Conservation (phyloP, 768 basidiomycete species). For the Termitomyces sp. region DNA sequence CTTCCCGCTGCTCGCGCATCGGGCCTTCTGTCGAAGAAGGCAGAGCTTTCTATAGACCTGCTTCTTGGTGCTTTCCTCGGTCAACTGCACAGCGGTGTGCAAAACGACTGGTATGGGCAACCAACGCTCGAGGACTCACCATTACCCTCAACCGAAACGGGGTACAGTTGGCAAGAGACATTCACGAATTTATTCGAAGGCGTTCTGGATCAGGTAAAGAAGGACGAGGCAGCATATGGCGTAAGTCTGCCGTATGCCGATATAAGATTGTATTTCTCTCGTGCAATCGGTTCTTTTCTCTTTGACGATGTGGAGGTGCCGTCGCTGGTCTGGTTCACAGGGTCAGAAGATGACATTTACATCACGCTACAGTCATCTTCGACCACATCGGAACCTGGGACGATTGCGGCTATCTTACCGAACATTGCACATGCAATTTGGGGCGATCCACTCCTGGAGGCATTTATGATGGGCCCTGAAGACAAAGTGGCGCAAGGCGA, state of each 20-base stretch:
- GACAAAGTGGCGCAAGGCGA: slow-evolving; percentile 15
- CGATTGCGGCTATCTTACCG: slow-evolving; percentile 43
- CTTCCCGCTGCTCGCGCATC: slow-evolving; percentile 32
- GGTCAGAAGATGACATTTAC: slow-evolving; percentile 52
- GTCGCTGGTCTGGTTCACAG: slow-evolving; percentile 59
- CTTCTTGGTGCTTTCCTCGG: slow-evolving; percentile 55
- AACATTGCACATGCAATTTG: slow-evolving; percentile 54
- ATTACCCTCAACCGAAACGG: slow-evolving; percentile 27
- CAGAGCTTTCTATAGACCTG: slow-evolving; percentile 48
- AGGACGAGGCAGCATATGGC: slow-evolving; percentile 11
- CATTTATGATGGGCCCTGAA: slow-evolving; percentile 41
- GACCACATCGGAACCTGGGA: slow-evolving; percentile 14
- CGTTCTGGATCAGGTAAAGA: slow-evolving; percentile 41
- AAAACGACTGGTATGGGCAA: slow-evolving; percentile 73
- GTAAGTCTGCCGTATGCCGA: slow-evolving; percentile 32
- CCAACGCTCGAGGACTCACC: slow-evolving; percentile 23
- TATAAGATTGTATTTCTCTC: slow-evolving; percentile 48
- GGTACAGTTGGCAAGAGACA: slow-evolving; percentile 73
- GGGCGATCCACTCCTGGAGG: slow-evolving; percentile 74
- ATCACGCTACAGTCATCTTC: slow-evolving; percentile 29
- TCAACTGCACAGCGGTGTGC: slow-evolving; percentile 57
- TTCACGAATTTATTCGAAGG: slow-evolving; percentile 58
- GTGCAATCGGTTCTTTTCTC: slow-evolving; percentile 69
- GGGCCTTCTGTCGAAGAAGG: slow-evolving; percentile 28
- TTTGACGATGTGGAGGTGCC: slow-evolving; percentile 78